Conservation (phyloP, 176 grass and related monocot genomes). For the Juncus effusus region DNA sequence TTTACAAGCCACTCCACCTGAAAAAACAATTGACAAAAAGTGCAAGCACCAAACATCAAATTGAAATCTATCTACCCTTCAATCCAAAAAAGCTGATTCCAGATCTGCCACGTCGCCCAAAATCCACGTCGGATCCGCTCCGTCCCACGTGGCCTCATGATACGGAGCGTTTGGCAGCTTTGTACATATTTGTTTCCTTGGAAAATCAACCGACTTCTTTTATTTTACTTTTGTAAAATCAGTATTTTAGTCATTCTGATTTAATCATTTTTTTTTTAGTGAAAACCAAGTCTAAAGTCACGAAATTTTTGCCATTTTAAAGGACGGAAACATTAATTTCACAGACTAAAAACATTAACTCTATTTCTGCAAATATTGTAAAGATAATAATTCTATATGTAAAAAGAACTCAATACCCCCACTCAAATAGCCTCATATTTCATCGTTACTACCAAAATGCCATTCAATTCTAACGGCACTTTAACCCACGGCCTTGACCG, state of each 20-base stretch:
- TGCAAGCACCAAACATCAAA: background rate
- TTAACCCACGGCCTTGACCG: background rate
- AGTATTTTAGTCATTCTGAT: background rate
- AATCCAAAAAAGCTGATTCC: constrained; percentile 12
- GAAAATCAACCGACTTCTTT: constrained; percentile 12
- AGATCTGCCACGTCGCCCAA: constrained; percentile 30
- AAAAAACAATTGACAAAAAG: background rate
- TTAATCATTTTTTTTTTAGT: no score
- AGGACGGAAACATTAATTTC: no score
- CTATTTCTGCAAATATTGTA: no score
- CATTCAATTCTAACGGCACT: background rate
- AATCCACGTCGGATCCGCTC: constrained; percentile 39
- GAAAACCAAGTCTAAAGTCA: no score
- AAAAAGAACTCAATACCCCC: no score
- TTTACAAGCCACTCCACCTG: background rate
- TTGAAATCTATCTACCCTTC: background rate
- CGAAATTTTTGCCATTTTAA: background rate
- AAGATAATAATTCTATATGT: no score
- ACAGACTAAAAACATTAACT: no score
- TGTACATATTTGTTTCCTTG: constrained; percentile 18
- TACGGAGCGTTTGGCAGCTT: constrained; percentile 43
- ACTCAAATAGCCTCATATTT: no score
- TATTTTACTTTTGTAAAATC: background rate
- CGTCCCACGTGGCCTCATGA: background rate
- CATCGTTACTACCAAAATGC: background rate